Evolutionary conservation across 1,139 yeast genomes (phyloP).

Genomic region (Lodderomyces parapsilosis): DNA sequence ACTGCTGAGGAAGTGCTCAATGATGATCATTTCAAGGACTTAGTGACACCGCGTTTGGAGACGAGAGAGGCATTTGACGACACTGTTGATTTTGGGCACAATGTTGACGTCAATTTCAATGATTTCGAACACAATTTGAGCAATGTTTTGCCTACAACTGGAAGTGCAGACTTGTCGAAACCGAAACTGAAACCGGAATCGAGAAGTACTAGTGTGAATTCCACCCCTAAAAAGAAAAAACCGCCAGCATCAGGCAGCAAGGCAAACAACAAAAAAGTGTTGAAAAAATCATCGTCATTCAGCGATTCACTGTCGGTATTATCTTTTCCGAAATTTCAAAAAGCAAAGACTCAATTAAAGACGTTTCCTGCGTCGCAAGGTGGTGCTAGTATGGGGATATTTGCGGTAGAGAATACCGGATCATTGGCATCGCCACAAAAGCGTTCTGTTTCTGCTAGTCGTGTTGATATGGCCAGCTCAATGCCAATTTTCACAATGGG

Average conservation of each 20-base stretch:
- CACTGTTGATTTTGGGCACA: slow-evolving; percentile 11
- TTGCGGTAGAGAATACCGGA: background rate
- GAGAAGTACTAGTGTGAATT: background rate
- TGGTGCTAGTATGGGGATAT: background rate
- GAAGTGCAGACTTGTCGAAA: background rate
- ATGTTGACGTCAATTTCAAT: slow-evolving; percentile 4
- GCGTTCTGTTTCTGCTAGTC: background rate
- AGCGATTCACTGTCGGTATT: slow-evolving; percentile 13
- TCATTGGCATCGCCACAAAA: background rate
- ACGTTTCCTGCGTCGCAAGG: background rate
- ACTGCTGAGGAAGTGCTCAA: slow-evolving; percentile 18
- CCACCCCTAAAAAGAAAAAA: background rate
- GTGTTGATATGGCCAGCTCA: background rate
- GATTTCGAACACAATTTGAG: background rate
- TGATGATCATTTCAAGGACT: slow-evolving; percentile 16
- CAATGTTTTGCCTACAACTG: background rate
- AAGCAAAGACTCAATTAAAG: slow-evolving; percentile 12
- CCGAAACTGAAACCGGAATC: background rate
- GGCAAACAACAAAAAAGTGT: slow-evolving; percentile 6
- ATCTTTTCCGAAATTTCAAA: slow-evolving; percentile 12
- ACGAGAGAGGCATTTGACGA: slow-evolving; percentile 7
- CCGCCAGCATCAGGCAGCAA: slow-evolving; percentile 4
- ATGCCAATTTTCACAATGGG: slow-evolving; percentile 17
- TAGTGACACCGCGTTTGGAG: background rate
- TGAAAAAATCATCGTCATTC: slow-evolving; percentile 15